Percentiles rank a stretch among this genome's conserved stretches.
Evolutionary conservation across 1,139 yeast genomes (phyloP).

Genomic region (Tardiomyces depauwii): DNA sequence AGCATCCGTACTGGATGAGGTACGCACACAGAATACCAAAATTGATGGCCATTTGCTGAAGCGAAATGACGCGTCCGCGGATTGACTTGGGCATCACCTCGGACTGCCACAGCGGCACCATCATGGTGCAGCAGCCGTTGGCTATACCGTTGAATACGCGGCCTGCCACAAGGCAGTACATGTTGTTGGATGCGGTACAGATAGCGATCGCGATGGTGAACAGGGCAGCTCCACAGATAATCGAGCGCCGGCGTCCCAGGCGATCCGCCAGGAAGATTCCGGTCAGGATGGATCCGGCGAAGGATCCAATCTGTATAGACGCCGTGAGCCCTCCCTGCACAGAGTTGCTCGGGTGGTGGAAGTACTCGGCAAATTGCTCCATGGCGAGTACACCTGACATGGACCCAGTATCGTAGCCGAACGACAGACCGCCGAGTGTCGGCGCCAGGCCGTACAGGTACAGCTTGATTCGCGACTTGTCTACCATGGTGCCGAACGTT

Average conservation of each 20-base stretch:
- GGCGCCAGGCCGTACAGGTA: slow-evolving; percentile 7
- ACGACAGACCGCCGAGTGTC: slow-evolving; percentile 5
- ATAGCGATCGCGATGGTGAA: slow-evolving; percentile 55
- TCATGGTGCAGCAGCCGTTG: slow-evolving; percentile 67
- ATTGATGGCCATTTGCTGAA: slow-evolving; percentile 63
- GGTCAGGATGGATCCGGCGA: slow-evolving; percentile 47
- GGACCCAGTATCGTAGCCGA: slow-evolving; percentile 13
- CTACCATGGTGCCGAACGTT: neutral
- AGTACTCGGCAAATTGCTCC: slow-evolving; percentile 9
- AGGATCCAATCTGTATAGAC: slow-evolving; percentile 47
- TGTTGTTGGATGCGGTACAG: slow-evolving; percentile 44
- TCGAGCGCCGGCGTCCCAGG: slow-evolving; percentile 55
- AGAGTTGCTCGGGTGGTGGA: slow-evolving; percentile 9
- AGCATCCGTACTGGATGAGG: slow-evolving; percentile 53
- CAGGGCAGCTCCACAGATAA: slow-evolving; percentile 46
- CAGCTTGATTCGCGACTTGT: neutral
- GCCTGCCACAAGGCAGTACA: slow-evolving; percentile 63
- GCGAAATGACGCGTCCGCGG: slow-evolving; percentile 54
- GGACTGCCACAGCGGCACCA: slow-evolving; percentile 74
- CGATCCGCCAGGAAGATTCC: slow-evolving; percentile 54
- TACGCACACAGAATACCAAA: slow-evolving; percentile 63
- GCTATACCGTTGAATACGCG: slow-evolving; percentile 73
- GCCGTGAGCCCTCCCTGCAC: slow-evolving; percentile 13
- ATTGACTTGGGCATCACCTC: slow-evolving; percentile 64
- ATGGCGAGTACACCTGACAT: slow-evolving; percentile 11